These are phyloP conservation scores for Funneliformis caledonium DNA, from an alignment of 371 early-diverging fungal genomes.

Conservation along the genomic window DNA sequence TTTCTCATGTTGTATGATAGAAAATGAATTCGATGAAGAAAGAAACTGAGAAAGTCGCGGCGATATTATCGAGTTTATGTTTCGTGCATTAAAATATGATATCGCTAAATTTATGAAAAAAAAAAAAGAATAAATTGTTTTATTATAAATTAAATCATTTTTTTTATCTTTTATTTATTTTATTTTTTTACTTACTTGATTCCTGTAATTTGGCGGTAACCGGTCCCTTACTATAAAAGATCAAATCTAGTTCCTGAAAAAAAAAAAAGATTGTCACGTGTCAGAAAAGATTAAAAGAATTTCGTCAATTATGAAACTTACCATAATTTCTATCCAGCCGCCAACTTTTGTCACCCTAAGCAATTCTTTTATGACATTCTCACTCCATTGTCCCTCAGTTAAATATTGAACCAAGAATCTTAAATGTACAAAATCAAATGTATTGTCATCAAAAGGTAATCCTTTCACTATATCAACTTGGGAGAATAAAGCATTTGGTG, in stretches of 20 bases:
- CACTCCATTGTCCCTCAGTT: conserved; percentile 22
- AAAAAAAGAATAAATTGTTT: background rate
- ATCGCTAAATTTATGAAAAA: background rate
- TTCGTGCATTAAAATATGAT: background rate
- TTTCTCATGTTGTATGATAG: background rate
- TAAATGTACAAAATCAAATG: conserved; percentile 36
- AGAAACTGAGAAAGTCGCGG: background rate
- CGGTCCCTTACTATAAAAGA: background rate
- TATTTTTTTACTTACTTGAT: conserved; percentile 2
- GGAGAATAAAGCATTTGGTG: background rate
- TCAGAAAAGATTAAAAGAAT: background rate
- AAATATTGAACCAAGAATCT: conserved; percentile 29
- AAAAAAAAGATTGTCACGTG: background rate
- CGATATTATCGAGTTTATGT: conserved; percentile 9
- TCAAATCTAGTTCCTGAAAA: background rate
- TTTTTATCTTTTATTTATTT: background rate
- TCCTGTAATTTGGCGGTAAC: background rate
- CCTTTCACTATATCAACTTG: background rate
- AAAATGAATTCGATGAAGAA: background rate
- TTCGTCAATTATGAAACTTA: background rate
- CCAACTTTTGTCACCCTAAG: conserved; percentile 25
- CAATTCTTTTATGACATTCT: conserved; percentile 19
- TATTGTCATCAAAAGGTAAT: conserved; percentile 23
- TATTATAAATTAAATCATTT: background rate
- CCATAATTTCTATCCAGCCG: conserved; percentile 23